These are phyloP conservation scores for Angophora floribunda DNA, from an alignment of 345 rosid species.

Conservation along the genomic window DNA sequence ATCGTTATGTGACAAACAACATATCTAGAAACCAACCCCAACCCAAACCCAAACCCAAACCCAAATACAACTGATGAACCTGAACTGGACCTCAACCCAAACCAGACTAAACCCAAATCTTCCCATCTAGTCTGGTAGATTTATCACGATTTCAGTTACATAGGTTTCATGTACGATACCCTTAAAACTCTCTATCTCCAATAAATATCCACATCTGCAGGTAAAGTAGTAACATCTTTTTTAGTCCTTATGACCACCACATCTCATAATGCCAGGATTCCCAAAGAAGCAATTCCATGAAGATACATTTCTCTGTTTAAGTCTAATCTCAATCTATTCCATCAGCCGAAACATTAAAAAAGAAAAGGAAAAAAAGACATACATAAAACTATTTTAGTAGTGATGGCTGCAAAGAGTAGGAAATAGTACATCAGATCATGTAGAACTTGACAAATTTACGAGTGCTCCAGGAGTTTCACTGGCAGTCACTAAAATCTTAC, in stretches of 20 bases:
- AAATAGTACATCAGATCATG: not conserved
- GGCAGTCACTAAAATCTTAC: not conserved
- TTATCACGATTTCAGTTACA: not conserved
- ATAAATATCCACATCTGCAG: not conserved
- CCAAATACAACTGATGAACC: not conserved
- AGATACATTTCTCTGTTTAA: not conserved
- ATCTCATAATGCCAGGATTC: not conserved
- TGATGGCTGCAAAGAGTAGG: not conserved
- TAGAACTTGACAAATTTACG: not conserved
- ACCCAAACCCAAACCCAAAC: not conserved
- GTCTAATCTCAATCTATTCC: not conserved
- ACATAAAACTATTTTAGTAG: not conserved
- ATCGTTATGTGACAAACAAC: not conserved
- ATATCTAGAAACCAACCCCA: not conserved
- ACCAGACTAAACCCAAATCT: not conserved
- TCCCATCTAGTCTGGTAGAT: not conserved
- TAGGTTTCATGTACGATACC: not conserved
- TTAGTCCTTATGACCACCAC: not conserved
- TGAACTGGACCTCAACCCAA: not conserved
- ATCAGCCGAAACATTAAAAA: not conserved
- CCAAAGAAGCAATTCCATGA: not conserved
- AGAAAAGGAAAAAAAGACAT: not conserved
- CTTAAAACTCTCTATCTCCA: not conserved
- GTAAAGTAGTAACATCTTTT: not conserved
- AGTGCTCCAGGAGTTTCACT: not conserved